Base-by-base conservation (phyloP, 2,329 filamentous ascomycete genomes). In the Aspergillus spinulosporus region DNA sequence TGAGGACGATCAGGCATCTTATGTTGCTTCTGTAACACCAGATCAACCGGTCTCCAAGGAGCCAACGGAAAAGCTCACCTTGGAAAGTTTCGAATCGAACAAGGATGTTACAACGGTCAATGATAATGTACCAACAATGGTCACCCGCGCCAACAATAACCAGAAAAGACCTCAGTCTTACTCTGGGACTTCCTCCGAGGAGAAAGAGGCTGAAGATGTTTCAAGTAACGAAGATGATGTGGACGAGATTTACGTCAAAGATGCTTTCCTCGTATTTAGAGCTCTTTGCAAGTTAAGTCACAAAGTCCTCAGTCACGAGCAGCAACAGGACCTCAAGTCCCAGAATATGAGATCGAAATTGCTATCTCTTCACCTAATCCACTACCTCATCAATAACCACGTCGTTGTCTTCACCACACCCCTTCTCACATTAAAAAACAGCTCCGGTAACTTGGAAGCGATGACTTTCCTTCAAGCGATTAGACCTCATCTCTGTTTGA, bases 281-380 rank as follows among this genome's bases (percentile, higher is more conserved):
- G 96, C 94, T 2, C 94, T 99, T 78, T 99, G 95, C 81, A 96
- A 97, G 74, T 80, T 99, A 45, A 97, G 93, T 57, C 97, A 93
- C 61, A 99, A 99, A 72, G 80, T 92, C 40, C 80, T 99, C 28
- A 86, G 90, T 5, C 86, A 92, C 2, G 94, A 99, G 60, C 92
- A 97, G 72, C 86, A 96, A 15, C 92, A 93, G 67, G 94, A 99
- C 68, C 78, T 96, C 50, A 92, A 91, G 54, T 93, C 92, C 14
- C 92, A 97, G 69, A 90, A 93, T 37, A 99, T 99, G 93, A 88
- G 94, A 59, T 97, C 93, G 2, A 99, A 99, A 75, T 82, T 99
- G 50, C 85, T 99, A 60, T 97, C 94, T 12, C 83, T 99, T 55
- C 92, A 99, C 72, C 87, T 97, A 59, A 94, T 99, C 62, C 92